phyloP scores from a whole-genome alignment of 345 rosid genomes.

The Physaria fendleri region DNA sequence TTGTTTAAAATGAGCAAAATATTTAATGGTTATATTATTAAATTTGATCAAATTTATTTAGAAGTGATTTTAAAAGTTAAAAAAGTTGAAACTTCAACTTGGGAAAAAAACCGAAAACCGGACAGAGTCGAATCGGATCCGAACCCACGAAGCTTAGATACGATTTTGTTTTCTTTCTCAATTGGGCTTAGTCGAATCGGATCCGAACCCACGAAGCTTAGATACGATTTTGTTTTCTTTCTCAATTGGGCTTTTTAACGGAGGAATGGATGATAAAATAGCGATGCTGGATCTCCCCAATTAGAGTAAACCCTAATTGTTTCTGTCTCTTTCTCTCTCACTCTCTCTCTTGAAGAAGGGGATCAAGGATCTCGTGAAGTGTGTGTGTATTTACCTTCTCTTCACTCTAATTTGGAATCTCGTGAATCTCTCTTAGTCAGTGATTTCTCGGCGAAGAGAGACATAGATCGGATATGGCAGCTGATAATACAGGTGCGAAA shows the following conservation, averaged over 20 bases:
- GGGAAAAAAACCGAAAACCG: too few relatives aligned
- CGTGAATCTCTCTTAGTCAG: conserved; percentile 17
- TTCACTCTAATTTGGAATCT: background rate
- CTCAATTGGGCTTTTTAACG: conserved; percentile 9
- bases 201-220: too few relatives aligned
- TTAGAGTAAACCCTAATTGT: conserved; percentile 41
- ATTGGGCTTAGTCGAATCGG: too few relatives aligned
- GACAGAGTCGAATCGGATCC: too few relatives aligned
- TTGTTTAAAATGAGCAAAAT: too few relatives aligned
- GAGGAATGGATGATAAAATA: conserved; percentile 19
- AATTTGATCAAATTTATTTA: too few relatives aligned
- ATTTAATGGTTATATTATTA: too few relatives aligned
- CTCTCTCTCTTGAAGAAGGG: background rate
- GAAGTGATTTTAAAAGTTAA: too few relatives aligned
- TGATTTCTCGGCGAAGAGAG: conserved; percentile 23
- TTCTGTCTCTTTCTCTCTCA: conserved; percentile 1
- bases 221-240: background rate
- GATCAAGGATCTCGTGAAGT: conserved; percentile 16
- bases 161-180: background rate
- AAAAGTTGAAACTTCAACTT: too few relatives aligned
- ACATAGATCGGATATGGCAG: conserved; percentile 44
- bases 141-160: too few relatives aligned
- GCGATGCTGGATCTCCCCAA: conserved; percentile 24
- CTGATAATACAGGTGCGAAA: conserved; percentile 50
- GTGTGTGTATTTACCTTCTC: conserved; percentile 8